Percentiles rank a stretch among this genome's conserved stretches.
Conservation (phyloP, 2,329 filamentous ascomycete species). For the Trichoderma harzianum region DNA sequence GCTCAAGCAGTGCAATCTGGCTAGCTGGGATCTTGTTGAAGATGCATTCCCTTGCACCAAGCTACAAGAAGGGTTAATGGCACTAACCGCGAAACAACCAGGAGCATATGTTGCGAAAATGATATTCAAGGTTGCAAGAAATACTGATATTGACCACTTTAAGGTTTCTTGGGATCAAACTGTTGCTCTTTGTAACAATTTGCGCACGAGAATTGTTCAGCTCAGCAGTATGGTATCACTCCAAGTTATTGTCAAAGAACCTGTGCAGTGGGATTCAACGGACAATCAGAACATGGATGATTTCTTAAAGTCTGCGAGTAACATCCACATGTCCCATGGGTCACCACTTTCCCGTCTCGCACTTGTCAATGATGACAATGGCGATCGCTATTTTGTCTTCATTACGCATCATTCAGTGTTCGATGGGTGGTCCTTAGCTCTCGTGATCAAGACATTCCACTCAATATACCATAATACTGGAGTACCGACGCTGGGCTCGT, state of each 20-base stretch:
- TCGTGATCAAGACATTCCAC: neutral
- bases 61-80: conserved; percentile 7
- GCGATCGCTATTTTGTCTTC: neutral
- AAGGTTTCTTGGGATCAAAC: conserved; percentile 26
- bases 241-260: neutral
- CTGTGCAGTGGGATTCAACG: neutral
- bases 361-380: neutral
- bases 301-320: neutral
- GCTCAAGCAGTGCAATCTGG: neutral
- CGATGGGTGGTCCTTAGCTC: conserved; percentile 8
- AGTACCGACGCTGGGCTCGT: neutral
- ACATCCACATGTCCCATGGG: conserved; percentile 4
- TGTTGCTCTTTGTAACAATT: neutral
- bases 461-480: neutral
- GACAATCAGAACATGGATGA: neutral
- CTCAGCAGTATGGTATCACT: neutral
- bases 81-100: neutral
- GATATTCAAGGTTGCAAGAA: conserved; percentile 8
- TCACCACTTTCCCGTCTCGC: neutral
- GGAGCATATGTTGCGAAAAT: conserved; percentile 1
- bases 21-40: neutral
- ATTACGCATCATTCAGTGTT: conserved; percentile 8
- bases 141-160: neutral
- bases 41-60: conserved; percentile 3
- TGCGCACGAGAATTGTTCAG: conserved; percentile 11